Evolutionary conservation across 805 yeast genomes (phyloP).

Genomic region (Wickerhamiella sorbophila): DNA sequence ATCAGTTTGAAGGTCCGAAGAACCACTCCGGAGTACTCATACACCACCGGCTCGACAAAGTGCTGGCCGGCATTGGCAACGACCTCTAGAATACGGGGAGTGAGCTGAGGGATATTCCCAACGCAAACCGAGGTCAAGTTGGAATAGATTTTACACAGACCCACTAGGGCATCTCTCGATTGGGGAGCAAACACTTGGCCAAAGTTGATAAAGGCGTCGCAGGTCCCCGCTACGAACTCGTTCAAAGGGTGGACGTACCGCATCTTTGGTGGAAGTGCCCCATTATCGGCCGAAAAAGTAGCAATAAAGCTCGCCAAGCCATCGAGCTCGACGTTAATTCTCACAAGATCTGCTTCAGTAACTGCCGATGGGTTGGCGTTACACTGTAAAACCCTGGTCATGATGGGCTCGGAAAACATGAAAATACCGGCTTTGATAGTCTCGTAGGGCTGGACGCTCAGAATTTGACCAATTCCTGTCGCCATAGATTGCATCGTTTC

Average conservation of each 20-base stretch:
- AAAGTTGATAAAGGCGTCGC: not conserved
- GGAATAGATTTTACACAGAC: not conserved
- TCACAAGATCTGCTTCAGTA: not conserved
- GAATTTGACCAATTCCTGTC: not conserved
- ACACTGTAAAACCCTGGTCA: not conserved
- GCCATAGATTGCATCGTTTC: constrained; percentile 20
- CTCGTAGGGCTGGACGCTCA: not conserved
- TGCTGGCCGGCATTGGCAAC: not conserved
- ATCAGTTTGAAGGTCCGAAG: not conserved
- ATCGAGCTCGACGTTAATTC: not conserved
- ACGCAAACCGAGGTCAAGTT: not conserved
- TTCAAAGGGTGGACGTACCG: not conserved
- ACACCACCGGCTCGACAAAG: not conserved
- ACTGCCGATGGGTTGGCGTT: not conserved
- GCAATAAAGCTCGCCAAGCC: not conserved
- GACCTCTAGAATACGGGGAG: not conserved
- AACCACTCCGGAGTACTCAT: not conserved
- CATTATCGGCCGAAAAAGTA: not conserved
- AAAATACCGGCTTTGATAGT: not conserved
- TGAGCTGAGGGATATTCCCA: not conserved
- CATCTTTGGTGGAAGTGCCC: not conserved
- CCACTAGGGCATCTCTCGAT: not conserved
- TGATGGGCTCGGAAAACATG: not conserved
- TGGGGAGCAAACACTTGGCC: not conserved
- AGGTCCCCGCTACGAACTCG: not conserved